phyloP scores from a whole-genome alignment of 371 early-diverging fungal species.

The Umbelopsis sp. region DNA sequence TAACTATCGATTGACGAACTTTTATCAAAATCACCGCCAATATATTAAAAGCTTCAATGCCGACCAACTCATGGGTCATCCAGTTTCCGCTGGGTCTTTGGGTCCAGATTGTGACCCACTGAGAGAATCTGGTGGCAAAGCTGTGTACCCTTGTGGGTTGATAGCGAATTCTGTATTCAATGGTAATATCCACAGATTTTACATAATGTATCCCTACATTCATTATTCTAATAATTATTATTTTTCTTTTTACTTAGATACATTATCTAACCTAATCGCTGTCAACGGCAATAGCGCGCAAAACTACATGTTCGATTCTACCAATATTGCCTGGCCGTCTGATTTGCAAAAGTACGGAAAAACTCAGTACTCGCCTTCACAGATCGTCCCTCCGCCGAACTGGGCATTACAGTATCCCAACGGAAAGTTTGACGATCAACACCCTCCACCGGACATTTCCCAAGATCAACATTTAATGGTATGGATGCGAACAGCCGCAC shows the following conservation, averaged over 20 bases:
- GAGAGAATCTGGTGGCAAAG: slow-evolving; percentile 26
- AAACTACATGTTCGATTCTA: slow-evolving; percentile 57
- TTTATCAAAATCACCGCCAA: slow-evolving; percentile 97
- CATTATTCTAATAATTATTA: too few relatives aligned
- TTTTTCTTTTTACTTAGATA: slow-evolving; percentile 32
- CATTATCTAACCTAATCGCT: slow-evolving; percentile 35
- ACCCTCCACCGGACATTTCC: slow-evolving; percentile 72
- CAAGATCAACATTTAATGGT: slow-evolving; percentile 89
- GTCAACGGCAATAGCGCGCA: slow-evolving; percentile 23
- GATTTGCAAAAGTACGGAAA: slow-evolving; percentile 77
- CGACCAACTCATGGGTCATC: slow-evolving; percentile 79
- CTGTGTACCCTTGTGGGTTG: slow-evolving; percentile 97
- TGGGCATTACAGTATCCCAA: slow-evolving; percentile 68
- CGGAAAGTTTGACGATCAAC: slow-evolving; percentile 58
- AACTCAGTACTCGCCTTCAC: slow-evolving; percentile 51
- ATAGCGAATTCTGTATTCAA: slow-evolving; percentile 98
- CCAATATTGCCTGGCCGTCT: slow-evolving; percentile 90
- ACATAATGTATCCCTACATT: too few relatives aligned
- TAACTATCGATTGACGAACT: slow-evolving; percentile 95
- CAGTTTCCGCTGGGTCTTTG: slow-evolving; percentile 22
- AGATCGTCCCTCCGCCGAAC: slow-evolving; percentile 81
- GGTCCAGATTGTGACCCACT: slow-evolving; percentile 59
- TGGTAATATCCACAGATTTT: slow-evolving; percentile 44
- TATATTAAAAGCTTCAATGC: slow-evolving; percentile 92
- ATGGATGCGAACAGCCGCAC: slow-evolving; percentile 98